These are phyloP conservation scores for Sisymbrium irio DNA, from an alignment of 345 rosid species.

Conservation along the genomic window DNA sequence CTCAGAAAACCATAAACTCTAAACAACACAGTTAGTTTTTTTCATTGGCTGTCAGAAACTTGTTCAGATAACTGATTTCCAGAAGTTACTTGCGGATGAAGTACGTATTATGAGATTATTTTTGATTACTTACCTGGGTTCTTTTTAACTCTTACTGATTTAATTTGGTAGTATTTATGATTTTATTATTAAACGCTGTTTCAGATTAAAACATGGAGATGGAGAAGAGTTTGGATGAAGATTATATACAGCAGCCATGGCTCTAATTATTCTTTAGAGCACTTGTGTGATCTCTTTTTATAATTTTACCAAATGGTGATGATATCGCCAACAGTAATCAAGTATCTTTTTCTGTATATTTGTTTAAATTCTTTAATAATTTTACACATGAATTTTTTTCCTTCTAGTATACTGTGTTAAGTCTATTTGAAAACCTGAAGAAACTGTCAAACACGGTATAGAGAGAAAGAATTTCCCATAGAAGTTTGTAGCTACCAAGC, in stretches of 20 bases:
- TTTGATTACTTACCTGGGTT: constrained; percentile 4
- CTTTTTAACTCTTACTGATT: not conserved
- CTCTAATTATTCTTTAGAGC: not conserved
- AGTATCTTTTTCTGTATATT: constrained; percentile 12
- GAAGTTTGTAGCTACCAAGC: not conserved
- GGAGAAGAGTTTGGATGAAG: constrained; percentile 23
- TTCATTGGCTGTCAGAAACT: constrained; percentile 9
- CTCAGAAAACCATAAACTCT: constrained; percentile 9
- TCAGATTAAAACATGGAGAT: constrained; percentile 17
- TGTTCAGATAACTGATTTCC: not conserved
- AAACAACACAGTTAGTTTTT: constrained; percentile 3
- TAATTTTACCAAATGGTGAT: not conserved
- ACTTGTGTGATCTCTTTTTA: not conserved
- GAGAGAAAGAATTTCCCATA: not conserved
- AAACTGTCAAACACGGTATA: constrained; percentile 17
- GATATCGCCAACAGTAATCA: not conserved
- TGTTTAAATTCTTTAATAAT: not conserved
- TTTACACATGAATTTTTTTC: not conserved
- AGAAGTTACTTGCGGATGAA: constrained; percentile 27
- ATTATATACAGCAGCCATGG: constrained; percentile 12
- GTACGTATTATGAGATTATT: constrained; percentile 4
- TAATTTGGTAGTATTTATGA: not conserved
- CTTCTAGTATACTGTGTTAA: not conserved
- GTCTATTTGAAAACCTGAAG: not conserved
- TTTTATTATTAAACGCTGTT: not conserved